These are phyloP conservation scores for Blastobotrys ciferrii DNA, from an alignment of 1,139 yeast species.

Conservation along the genomic window DNA sequence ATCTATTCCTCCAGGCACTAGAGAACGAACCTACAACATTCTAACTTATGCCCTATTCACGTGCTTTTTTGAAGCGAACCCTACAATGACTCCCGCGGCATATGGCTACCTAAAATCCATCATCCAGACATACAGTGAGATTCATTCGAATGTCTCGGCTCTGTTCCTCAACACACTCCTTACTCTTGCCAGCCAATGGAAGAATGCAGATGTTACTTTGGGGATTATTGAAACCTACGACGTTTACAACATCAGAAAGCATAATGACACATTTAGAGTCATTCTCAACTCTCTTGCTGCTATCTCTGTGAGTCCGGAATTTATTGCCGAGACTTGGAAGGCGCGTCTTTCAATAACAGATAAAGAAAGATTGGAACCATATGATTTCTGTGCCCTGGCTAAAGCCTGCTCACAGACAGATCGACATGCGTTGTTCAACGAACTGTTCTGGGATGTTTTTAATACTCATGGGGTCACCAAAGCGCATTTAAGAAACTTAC, in stretches of 20 bases:
- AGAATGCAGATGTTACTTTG: constrained; percentile 60
- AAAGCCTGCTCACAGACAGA: constrained; percentile 34
- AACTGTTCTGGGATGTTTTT: constrained; percentile 14
- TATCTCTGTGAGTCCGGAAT: constrained; percentile 56
- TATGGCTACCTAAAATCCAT: constrained; percentile 56
- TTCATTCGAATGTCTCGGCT: constrained; percentile 65
- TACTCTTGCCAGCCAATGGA: constrained; percentile 62
- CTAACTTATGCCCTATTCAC: constrained; percentile 68
- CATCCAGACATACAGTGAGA: constrained; percentile 55
- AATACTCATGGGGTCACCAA: constrained; percentile 9
- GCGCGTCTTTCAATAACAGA: constrained; percentile 46
- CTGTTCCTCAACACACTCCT: constrained; percentile 71
- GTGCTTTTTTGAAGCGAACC: constrained; percentile 62
- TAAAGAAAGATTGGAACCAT: constrained; percentile 51
- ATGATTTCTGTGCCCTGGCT: constrained; percentile 80
- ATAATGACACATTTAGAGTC: constrained; percentile 75
- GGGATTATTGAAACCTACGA: constrained; percentile 63
- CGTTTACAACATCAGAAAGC: constrained; percentile 55
- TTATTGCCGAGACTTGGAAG: constrained; percentile 56
- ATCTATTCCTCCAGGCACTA: constrained; percentile 58
- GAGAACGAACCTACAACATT: constrained; percentile 63
- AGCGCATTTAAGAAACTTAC: constrained; percentile 3
- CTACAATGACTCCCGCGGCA: constrained; percentile 55
- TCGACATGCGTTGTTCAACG: constrained; percentile 20
- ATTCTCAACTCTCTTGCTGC: constrained; percentile 72